phyloP scores from a whole-genome alignment of 495 filamentous ascomycete genomes.

The Echria macrotheca region DNA sequence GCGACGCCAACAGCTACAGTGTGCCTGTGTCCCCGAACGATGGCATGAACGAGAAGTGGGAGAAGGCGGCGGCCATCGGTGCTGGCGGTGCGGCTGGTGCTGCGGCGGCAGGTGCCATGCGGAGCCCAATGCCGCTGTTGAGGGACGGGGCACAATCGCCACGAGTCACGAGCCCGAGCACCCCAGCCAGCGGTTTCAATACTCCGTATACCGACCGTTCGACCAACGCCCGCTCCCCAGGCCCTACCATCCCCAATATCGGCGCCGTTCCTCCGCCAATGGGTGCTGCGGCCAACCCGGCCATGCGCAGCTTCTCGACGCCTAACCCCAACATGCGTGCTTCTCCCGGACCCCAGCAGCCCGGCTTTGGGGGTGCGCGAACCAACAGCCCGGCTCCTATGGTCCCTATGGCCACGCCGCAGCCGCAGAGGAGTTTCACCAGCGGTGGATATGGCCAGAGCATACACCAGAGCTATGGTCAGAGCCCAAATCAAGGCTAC shows the following conservation, averaged over 20 bases:
- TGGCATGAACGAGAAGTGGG: conserved; percentile 16
- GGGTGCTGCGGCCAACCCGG: conserved; percentile 19
- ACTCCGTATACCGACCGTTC: conserved; percentile 10
- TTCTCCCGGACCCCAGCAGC: conserved; percentile 25
- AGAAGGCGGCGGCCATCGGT: conserved; percentile 16
- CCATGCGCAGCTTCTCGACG: conserved; percentile 29
- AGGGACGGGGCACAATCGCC: conserved; percentile 26
- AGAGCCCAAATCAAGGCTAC: not conserved
- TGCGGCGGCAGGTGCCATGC: conserved; percentile 24
- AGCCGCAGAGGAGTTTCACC: conserved; percentile 30
- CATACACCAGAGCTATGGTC: too few relatives aligned
- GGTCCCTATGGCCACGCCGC: conserved; percentile 23
- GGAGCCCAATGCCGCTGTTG: conserved; percentile 29
- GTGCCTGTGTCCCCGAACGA: conserved; percentile 30
- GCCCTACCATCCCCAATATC: conserved; percentile 9
- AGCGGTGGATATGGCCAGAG: conserved; percentile 1
- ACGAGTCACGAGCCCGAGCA: conserved; percentile 16
- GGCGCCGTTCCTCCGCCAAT: conserved; percentile 8
- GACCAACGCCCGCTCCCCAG: conserved; percentile 13
- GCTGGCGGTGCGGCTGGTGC: conserved; percentile 20
- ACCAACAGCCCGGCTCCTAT: conserved; percentile 22
- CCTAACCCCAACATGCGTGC: conserved; percentile 21
- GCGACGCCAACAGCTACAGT: conserved; percentile 30
- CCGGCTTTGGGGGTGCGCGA: conserved; percentile 17
- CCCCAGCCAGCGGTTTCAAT: conserved; percentile 1